Conservation (phyloP, 192 early-diverging fungal genomes). For the Backusella morwellensis region DNA sequence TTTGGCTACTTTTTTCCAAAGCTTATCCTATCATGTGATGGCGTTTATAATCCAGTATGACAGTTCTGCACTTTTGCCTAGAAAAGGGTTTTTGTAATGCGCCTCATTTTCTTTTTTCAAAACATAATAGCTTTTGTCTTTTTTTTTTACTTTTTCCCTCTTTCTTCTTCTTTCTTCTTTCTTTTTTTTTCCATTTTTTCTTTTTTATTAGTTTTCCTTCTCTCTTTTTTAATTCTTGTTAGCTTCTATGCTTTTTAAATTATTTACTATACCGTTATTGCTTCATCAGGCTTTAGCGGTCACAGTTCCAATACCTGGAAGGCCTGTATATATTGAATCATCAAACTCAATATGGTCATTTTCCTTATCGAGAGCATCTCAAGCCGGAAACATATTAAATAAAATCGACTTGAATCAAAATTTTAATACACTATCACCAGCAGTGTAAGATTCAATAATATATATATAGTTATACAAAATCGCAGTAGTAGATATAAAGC, state of each 20-base stretch:
- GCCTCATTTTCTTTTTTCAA: neutral
- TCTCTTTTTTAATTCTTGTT: neutral
- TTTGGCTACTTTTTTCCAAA: neutral
- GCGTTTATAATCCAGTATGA: neutral
- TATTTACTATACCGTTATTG: neutral
- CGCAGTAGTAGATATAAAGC: neutral
- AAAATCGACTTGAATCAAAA: neutral
- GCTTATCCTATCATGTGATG: neutral
- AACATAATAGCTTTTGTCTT: neutral
- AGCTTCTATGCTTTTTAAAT: neutral
- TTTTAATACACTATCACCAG: constrained; percentile 7
- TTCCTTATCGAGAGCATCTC: constrained; percentile 11
- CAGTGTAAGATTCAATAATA: neutral
- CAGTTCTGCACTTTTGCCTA: neutral
- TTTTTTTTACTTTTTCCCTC: neutral
- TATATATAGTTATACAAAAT: neutral
- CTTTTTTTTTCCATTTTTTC: neutral
- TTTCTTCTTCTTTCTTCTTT: neutral
- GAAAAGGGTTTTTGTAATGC: constrained; percentile 5
- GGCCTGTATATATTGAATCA: constrained; percentile 6
- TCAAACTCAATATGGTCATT: constrained; percentile 12
- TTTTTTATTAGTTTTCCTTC: neutral
- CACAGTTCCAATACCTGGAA: constrained; percentile 4
- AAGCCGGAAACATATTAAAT: constrained; percentile 11
- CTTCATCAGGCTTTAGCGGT: neutral